Base-by-base conservation (phyloP, 78 protist species). In the Paratrimastix pyriformis region DNA sequence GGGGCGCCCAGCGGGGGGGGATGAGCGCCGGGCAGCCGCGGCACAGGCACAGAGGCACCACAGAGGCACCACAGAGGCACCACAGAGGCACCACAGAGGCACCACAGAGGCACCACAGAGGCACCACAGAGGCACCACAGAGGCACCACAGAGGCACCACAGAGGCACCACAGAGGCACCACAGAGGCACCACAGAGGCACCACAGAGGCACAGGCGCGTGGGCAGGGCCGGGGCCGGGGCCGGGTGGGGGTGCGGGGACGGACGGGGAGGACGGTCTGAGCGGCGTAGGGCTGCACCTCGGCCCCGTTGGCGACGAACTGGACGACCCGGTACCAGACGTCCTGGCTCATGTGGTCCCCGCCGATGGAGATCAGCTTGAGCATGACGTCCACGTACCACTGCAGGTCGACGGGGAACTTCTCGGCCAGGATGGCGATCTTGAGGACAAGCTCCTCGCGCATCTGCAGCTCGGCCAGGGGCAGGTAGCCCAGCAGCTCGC, bases 391-490 rank as follows among this genome's bases (percentile, higher is more conserved):
- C 42, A 95, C 86, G 84, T 92, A 95, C 95, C 97, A 93, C 30
- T 86, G 35, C 64, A 74, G 68, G 60, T 86, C 88, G 4, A 74
- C 39, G 40, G 96, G 86, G 73, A 73, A 93, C 29, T 65, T 87
- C 78, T 95, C 98, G 8, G 97, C 95, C 1, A 95, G 82, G 69
- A 92, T 88, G 80, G 97, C 97, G 46, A 93, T 88, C 69, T 88
- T 88, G 33, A 94, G 66, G 35, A 88, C 97, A 35, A 92, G 79
- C 42, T 94, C 98, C 39, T 93, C 96, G 35, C 83, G n/a, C 68
- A 94, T 83, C 35, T 30, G 74, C 29, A 45, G 68, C 57, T 88
- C 97, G 26, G 94, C 82, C 35, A 0, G 24, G 72, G 66, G 55
- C 46, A 95, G 85, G 76, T 83, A 94, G 59, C 57, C 42, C 62